Conservation (phyloP, 345 rosid genomes). For the Laguncularia racemosa region DNA sequence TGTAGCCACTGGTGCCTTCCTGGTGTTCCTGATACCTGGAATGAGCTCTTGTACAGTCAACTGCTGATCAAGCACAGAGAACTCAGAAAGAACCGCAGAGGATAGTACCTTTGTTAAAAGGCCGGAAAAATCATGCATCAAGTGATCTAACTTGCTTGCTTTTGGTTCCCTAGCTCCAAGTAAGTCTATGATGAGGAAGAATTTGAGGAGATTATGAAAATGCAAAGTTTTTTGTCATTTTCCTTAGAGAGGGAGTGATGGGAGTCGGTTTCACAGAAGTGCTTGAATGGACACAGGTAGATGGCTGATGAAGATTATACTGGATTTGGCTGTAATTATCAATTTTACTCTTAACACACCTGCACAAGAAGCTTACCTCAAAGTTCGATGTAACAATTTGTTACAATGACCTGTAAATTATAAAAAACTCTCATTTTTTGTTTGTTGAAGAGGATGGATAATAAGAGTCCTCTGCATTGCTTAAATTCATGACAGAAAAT, state of each 20-base stretch:
- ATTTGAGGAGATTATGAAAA: background rate
- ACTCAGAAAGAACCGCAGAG: constrained; percentile 7
- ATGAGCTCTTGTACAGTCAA: constrained; percentile 32
- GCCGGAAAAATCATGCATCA: background rate
- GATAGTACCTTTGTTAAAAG: constrained; percentile 11
- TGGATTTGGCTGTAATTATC: background rate
- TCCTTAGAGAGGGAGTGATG: too few species aligned
- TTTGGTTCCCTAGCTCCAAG: background rate
- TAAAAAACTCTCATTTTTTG: too few species aligned
- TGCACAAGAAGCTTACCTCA: too few species aligned
- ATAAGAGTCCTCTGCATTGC: too few species aligned
- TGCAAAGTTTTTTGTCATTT: too few species aligned
- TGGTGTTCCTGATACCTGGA: constrained; percentile 53
- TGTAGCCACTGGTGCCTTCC: constrained; percentile 61
- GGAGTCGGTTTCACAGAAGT: too few species aligned
- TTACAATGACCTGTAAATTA: too few species aligned
- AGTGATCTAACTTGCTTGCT: background rate
- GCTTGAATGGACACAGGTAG: background rate
- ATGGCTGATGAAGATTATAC: background rate
- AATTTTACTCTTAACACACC: too few species aligned
- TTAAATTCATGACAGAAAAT: too few species aligned
- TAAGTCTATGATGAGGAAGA: background rate
- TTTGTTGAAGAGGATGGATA: too few species aligned
- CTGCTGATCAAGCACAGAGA: constrained; percentile 14
- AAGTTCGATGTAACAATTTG: too few species aligned